These are phyloP conservation scores for Pulveroboletus frians DNA, from an alignment of 768 basidiomycete genomes.

Conservation along the genomic window DNA sequence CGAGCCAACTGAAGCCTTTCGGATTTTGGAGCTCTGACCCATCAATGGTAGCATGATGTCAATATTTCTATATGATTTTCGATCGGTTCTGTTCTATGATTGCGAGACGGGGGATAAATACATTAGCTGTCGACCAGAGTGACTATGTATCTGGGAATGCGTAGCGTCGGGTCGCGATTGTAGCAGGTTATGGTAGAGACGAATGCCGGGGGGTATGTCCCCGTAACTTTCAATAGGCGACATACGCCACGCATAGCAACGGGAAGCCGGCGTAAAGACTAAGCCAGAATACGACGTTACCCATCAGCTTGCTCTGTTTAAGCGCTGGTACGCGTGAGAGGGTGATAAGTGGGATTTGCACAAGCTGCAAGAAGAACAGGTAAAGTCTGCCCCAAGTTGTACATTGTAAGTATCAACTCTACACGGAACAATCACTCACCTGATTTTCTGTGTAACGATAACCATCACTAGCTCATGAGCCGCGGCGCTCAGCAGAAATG, in stretches of 20 bases:
- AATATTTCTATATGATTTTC: no score
- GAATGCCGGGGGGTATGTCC: not conserved
- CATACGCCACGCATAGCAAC: conserved; percentile 76
- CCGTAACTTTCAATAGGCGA: conserved; percentile 41
- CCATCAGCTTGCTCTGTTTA: conserved; percentile 75
- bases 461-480: conserved; percentile 97
- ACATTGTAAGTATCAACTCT: not conserved
- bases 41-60: no score
- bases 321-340: conserved; percentile 72
- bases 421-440: conserved; percentile 40
- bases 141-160: not conserved
- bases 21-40: no score
- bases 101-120: no score
- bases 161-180: not conserved
- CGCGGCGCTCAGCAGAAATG: conserved; percentile 85
- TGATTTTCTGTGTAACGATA: conserved; percentile 87
- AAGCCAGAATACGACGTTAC: conserved; percentile 89
- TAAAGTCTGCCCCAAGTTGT: conserved; percentile 55
- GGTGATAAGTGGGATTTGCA: conserved; percentile 88
- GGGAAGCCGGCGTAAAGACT: conserved; percentile 93
- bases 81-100: no score
- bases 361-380: conserved; percentile 77
- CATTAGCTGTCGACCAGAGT: not conserved
- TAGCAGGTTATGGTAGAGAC: not conserved
- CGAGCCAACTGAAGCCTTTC: no score